Evolutionary conservation across 2,329 filamentous ascomycete genomes (phyloP), one percentile per base, ranked within the genome.

Genomic region (Aspergillus sp.): DNA sequence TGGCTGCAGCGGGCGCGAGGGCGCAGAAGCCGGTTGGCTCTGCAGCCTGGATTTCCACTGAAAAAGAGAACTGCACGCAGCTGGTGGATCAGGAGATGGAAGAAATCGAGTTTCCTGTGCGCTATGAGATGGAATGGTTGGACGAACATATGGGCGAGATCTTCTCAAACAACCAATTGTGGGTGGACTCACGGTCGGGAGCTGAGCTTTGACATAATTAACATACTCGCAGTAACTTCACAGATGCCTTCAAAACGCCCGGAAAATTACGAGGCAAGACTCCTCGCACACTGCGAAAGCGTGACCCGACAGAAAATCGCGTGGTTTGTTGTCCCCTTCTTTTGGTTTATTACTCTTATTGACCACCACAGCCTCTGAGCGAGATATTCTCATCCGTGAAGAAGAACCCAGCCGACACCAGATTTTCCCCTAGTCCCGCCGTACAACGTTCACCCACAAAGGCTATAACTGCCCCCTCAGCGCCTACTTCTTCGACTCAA

Each of bases 141-240:
- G 98, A 99, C 70, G 95, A 98, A 78, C 95, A 99, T 75, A 97
- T 99, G 93, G 86, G 87, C 50, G 91, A 96, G 62, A 91, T 99
- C 69, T 96, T 98, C 73, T 89, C 87, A 68, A 87, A 89, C 67
- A 90, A 92, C 70, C 87, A 93, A 76, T 85, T 92, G 95, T 97
- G 85, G 69, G 89, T 83, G 56, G 58, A 61, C 61, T 23, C 41
- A 14, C 39, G 25, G 57, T 51, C 12, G 23, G 14, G 39, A 25
- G 60, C 53, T 55, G 52, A 15, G 15, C 21, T 37, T 58, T 44
- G 12, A 37, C 56, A 48, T 40, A 64, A 62, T 75, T 78, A 61
- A 77, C 63, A 49, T 44, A 35, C n/a, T 46, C 35, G 49, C 57
- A 98, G 95, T 62, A 93, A 93, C 72, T 88, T 98, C 59, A 85